These are phyloP conservation scores for Ilex aquifolium DNA, from an alignment of 257 asterid species.

Conservation along the genomic window DNA sequence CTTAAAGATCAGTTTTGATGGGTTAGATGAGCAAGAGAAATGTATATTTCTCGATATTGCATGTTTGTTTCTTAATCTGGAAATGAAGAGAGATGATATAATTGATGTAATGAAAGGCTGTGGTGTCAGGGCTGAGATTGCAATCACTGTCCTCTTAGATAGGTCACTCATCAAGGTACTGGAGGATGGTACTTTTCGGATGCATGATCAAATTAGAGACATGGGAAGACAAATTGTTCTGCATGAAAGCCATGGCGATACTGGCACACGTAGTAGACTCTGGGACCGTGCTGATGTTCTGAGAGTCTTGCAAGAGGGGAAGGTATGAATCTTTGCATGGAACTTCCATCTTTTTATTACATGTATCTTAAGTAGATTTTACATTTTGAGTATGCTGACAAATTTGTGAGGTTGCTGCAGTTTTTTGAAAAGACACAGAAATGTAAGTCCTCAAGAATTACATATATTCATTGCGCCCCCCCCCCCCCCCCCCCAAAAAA, in stretches of 20 bases:
- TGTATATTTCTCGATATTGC: constrained; percentile 30
- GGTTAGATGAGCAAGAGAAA: constrained; percentile 25
- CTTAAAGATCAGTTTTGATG: constrained; percentile 24
- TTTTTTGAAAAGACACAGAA: no score
- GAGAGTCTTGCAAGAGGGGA: constrained; percentile 14
- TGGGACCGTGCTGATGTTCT: constrained; percentile 21
- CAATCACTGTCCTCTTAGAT: constrained; percentile 15
- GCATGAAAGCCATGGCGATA: constrained; percentile 12
- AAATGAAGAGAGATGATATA: constrained; percentile 21
- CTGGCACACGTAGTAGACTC: constrained; percentile 29
- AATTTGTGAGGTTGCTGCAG: no score
- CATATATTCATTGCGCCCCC: no score
- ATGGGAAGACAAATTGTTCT: constrained; percentile 32
- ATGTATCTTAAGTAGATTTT: no score
- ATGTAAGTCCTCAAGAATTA: no score
- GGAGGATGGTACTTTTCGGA: constrained; percentile 23
- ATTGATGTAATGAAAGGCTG: constrained; percentile 25
- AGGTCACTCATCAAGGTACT: constrained; percentile 25
- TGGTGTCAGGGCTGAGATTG: constrained; percentile 24
- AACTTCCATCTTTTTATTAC: no score
- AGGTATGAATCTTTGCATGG: constrained; percentile 12
- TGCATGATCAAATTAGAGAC: constrained; percentile 35
- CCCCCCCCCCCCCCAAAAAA: no score
- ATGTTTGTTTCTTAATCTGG: constrained; percentile 22
- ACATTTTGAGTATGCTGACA: no score